phyloP scores from a whole-genome alignment of 2,329 filamentous ascomycete species.

The Chrysoporthe puriensis region DNA sequence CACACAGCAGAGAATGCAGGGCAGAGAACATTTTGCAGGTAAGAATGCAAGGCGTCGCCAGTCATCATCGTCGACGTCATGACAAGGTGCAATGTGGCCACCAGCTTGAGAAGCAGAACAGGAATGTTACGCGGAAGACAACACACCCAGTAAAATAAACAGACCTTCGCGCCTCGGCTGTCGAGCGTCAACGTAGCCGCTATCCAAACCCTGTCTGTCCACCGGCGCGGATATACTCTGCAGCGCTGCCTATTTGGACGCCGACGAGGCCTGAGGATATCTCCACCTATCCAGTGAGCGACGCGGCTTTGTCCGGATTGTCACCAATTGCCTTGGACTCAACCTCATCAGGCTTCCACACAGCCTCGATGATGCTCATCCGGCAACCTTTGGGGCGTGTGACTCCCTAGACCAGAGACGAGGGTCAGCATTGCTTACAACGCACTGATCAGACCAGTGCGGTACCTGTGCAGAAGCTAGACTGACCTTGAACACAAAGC shows the following conservation, averaged over 20 bases:
- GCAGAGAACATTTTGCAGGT: background rate
- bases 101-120: background rate
- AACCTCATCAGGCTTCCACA: slow-evolving; percentile 35
- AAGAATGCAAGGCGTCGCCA: background rate
- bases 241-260: no score
- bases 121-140: slow-evolving; percentile 1
- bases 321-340: background rate
- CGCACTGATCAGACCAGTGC: no score
- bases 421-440: background rate
- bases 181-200: background rate
- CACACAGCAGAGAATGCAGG: background rate
- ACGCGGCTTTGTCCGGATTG: background rate
- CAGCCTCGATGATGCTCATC: slow-evolving; percentile 43
- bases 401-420: slow-evolving; percentile 32
- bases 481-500: slow-evolving; percentile 43
- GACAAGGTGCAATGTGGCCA: background rate
- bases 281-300: background rate
- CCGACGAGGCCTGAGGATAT: background rate
- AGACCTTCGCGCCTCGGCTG: background rate
- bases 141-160: background rate
- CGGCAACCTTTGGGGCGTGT: slow-evolving; percentile 36
- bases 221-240: no score
- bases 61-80: background rate
- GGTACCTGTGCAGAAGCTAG: background rate
- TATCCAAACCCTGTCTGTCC: no score